Percentiles rank a stretch among this genome's conserved stretches.
Conservation (phyloP, 371 early-diverging fungal genomes). For the Umbelopsis sp. region DNA sequence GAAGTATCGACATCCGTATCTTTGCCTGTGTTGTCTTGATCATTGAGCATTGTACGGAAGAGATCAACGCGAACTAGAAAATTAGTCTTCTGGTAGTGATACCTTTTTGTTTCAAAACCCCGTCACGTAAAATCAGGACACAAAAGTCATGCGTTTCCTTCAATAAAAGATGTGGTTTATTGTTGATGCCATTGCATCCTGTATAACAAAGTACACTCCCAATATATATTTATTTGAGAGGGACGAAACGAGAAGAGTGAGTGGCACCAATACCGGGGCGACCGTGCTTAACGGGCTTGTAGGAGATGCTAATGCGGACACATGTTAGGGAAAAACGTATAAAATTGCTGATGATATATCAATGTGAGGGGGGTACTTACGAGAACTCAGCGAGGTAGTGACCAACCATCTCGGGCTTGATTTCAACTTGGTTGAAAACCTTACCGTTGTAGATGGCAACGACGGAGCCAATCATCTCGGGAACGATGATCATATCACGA, state of each 20-base stretch:
- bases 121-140: neutral
- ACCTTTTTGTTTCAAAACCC: neutral
- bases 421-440: slow-evolving; percentile 97
- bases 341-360: neutral
- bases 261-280: slow-evolving; percentile 99
- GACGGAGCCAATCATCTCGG: slow-evolving; percentile 96
- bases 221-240: slow-evolving; percentile 58
- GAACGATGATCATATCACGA: slow-evolving; percentile 97
- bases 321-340: neutral
- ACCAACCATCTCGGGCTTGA: slow-evolving; percentile 99
- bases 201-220: slow-evolving; percentile 17
- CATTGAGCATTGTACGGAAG: neutral
- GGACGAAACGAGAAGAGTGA: slow-evolving; percentile 87
- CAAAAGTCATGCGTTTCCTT: neutral
- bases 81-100: neutral
- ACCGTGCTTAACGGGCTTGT: slow-evolving; percentile 99
- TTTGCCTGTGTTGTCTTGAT: neutral
- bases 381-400: slow-evolving; percentile 92
- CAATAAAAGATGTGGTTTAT: slow-evolving; percentile 20
- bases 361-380: slow-evolving; percentile 11
- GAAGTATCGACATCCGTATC: neutral
- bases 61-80: neutral
- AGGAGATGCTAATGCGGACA: slow-evolving; percentile 65
- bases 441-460: slow-evolving; percentile 98
- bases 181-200: slow-evolving; percentile 18